These are phyloP conservation scores for Alopecurus myosuroides DNA, from an alignment of 176 grass and related monocot species.

Conservation along the genomic window DNA sequence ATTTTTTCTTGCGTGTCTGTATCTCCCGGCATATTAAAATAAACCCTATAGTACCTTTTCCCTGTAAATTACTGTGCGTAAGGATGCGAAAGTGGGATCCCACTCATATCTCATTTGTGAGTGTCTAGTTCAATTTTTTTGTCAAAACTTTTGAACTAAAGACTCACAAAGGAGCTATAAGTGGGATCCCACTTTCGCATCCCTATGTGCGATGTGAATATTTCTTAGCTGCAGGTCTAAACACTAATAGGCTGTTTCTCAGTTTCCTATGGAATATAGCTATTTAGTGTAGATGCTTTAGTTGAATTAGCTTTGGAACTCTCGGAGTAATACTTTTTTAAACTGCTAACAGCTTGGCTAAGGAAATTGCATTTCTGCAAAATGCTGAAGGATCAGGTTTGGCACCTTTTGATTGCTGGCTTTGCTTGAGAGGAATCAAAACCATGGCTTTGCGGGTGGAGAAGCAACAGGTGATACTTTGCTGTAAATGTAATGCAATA, in stretches of 20 bases:
- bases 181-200: too few relatives aligned
- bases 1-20: background rate
- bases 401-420: slow-evolving; percentile 91
- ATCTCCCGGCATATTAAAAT: background rate
- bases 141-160: too few relatives aligned
- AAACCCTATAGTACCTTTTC: background rate
- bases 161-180: too few relatives aligned
- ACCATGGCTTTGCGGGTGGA: slow-evolving; percentile 93
- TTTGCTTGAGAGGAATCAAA: slow-evolving; percentile 87
- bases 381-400: slow-evolving; percentile 90
- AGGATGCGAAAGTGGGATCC: too few relatives aligned
- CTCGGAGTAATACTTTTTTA: background rate
- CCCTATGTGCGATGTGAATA: background rate
- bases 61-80: background rate
- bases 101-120: too few relatives aligned
- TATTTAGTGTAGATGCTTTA: background rate
- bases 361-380: slow-evolving; percentile 92
- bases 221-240: background rate
- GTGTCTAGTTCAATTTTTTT: too few relatives aligned
- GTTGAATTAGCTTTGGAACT: background rate
- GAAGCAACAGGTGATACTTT: slow-evolving; percentile 67
- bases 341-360: slow-evolving; percentile 58
- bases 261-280: background rate
- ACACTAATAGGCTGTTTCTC: background rate
- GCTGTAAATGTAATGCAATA: background rate